These are phyloP conservation scores for Prasinococcaceae sp. DNA, from an alignment of 139 green algal genomes.

Conservation along the genomic window DNA sequence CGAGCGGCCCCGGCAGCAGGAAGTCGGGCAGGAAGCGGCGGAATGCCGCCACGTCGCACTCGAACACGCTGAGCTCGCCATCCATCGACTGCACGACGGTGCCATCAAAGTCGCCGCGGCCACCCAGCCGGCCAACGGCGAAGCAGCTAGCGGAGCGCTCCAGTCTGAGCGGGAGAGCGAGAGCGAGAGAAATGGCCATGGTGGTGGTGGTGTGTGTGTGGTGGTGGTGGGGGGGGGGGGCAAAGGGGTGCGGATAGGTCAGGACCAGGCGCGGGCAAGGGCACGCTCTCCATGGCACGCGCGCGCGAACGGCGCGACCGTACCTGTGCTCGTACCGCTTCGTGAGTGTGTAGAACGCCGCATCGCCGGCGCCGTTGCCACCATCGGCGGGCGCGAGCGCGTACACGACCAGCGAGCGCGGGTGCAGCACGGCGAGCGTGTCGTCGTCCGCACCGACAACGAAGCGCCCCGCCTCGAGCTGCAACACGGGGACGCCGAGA, in stretches of 20 bases:
- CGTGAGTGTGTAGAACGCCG: conserved; percentile 5
- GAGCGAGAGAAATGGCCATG: neutral
- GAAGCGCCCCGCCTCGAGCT: conserved; percentile 6
- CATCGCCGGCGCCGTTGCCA: neutral
- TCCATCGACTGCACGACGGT: conserved; percentile 47
- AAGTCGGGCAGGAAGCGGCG: conserved; percentile 36
- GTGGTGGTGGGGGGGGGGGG: no score
- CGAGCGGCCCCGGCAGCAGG: conserved; percentile 38
- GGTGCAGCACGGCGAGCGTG: conserved; percentile 41
- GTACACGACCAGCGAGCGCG: conserved; percentile 38
- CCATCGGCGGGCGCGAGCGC: conserved; percentile 5
- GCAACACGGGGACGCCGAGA: conserved; percentile 6
- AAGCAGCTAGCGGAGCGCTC: neutral
- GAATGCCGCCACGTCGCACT: conserved; percentile 27
- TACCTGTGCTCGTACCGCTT: conserved; percentile 43
- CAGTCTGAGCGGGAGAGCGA: neutral
- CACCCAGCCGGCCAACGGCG: neutral
- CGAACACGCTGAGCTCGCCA: conserved; percentile 43
- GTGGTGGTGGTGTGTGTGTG: no score
- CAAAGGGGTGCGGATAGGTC: neutral
- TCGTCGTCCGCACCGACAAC: neutral
- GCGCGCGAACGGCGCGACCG: conserved; percentile 38
- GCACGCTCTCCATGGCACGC: no score
- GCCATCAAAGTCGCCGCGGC: neutral
- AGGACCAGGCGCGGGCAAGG: conserved; percentile 18